Evolutionary conservation across 805 yeast genomes (phyloP), one percentile per base, ranked within the genome.

Genomic region (Candida corydali): DNA sequence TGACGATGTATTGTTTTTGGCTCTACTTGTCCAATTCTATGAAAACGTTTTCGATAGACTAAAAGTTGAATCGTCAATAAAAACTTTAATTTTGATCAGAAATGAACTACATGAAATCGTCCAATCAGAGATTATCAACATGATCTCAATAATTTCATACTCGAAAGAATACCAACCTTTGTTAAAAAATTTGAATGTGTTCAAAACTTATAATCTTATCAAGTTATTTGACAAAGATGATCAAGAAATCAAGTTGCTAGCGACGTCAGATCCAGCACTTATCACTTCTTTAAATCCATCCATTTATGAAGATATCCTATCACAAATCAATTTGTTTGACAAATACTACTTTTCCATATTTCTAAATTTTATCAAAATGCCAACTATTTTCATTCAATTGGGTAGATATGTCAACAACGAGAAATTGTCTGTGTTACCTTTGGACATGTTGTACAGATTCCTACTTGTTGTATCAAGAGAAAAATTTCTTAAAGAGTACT

Each of bases 1-100:
- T 2, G 52, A 52, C 24, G 65, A 60, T 37, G 54, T 56, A 1
- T 48, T 62, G 26, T 51, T 50, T 27, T 48, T 44, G n/a, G 44
- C 54, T 7, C 39, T 57, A 25, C 36, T 52, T 8, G 42, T 59
- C 9, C 51, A 51, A 17, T 62, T 53, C 43, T 60, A 57, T 37
- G 41, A 35, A 17, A 50, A 47, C 18, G 36, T 59, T 11, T 39
- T 39, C 5, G 10, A 34, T n/a, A 7, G 11, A 4, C 12, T 18
- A 4, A 19, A 31, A n/a, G 19, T 43, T 8, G 22, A 32, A 19
- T 8, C 19, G 2, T 9, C 26, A 7, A 14, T 38, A 7, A 26
- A 16, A 10, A 36, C 23, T 8, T 28, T 38, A n/a, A 16, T 43
- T 5, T 2, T 9, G 1, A 8, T 17, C 5, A 11, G 30, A 1